A percentile compares a stretch with the other conserved stretches of the same genome.
Evolutionary conservation across 2,329 filamentous ascomycete genomes (phyloP).

Genomic region (Fusarium pseudocircinatum): DNA sequence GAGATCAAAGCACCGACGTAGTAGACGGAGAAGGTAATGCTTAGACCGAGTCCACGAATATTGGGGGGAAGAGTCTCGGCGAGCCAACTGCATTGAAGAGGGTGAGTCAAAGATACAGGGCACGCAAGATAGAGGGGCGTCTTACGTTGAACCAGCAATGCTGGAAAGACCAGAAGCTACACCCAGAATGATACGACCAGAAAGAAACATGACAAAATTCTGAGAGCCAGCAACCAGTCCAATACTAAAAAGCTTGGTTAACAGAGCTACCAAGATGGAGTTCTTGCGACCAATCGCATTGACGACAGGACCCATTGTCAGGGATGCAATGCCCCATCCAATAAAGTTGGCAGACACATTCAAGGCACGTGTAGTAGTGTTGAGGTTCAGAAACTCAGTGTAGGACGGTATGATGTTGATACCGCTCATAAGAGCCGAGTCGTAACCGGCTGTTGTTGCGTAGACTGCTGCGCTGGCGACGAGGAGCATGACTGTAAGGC

Average conservation of each 20-base stretch:
- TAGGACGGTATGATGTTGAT: neutral
- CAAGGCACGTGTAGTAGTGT: neutral
- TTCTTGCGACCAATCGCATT: neutral
- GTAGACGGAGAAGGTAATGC: neutral
- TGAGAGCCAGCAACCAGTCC: neutral
- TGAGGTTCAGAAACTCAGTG: neutral
- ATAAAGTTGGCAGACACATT: neutral
- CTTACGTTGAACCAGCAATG: neutral
- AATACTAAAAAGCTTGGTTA: neutral
- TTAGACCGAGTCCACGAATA: neutral
- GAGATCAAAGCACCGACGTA: neutral
- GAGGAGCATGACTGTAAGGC: neutral
- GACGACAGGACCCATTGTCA: neutral
- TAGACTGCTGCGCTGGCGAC: neutral
- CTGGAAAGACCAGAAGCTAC: neutral
- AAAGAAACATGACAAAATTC: neutral
- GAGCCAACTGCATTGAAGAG: neutral
- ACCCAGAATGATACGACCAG: neutral
- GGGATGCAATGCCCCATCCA: neutral
- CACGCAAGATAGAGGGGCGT: accelerated
- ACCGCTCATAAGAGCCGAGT: neutral
- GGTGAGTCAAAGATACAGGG: accelerated
- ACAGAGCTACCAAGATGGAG: neutral
- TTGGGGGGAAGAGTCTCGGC: neutral
- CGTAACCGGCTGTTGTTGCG: neutral